Base-by-base conservation (phyloP, 108 stramenopile genomes). In the Chaetoceros tenuissimus region DNA sequence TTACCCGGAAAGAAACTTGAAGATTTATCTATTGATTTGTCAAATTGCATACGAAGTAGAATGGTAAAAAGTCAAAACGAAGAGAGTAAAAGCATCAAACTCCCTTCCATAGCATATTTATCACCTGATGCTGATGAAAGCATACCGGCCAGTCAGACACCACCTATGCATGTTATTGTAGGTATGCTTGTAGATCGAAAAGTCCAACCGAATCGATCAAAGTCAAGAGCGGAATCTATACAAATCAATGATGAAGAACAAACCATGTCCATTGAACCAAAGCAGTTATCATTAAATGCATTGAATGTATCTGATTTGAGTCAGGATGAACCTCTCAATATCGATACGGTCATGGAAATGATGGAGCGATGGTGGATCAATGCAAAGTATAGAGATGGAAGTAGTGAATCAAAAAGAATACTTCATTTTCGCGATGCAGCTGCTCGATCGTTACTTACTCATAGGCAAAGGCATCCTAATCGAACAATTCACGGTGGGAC, bases 101-200 rank as follows among this genome's bases (percentile, higher is more conserved):
- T 28, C 34, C 40, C 23, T 51, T 64, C 5, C 30, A 58, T 62
- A 1, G 59, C 83, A 1, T 92, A 92, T 61, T 67, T 92, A 3
- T 92, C 89, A 0, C 89, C 89, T 13, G 89, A 92, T 73, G 84
- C 89, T 45, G 43, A 69, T 19, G 56, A 73, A 22, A 45, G 71
- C 19, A 46, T 87, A 30, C 48, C 78, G 53, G 26, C 68, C 3
- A 24, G 24, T 3, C 23, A 51, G 30, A 52, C 44, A 24, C 86
- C 89, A 1, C 85, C 89, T 5, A 49, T 53, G 19, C 58, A 61
- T 3, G 76, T 85, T 3, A 58, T 92, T 21, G 63, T 92, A 51
- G 89, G 89, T 13, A 65, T 92, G 74, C 60, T 88, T 48, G 80
- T 88, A 48, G 90, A 92, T 64, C 75, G 90, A 34, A 54, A 78